Conservation (phyloP, 2,329 filamentous ascomycete genomes). For the Lachnellula occidentalis region DNA sequence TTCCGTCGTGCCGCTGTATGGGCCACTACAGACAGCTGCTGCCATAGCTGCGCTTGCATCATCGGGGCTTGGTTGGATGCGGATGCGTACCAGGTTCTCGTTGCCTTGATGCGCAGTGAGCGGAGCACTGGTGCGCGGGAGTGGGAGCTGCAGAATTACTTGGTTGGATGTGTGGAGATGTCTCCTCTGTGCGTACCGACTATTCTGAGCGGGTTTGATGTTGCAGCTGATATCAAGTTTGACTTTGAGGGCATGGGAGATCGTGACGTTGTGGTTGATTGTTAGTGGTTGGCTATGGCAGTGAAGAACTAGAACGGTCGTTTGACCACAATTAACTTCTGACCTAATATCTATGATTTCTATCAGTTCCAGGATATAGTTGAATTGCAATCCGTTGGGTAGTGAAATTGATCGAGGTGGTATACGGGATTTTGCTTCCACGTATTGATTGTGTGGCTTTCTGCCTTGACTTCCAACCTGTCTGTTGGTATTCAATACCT, state of each 20-base stretch:
- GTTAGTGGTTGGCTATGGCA: no score
- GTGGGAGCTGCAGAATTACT: constrained; percentile 2
- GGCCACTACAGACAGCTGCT: not conserved
- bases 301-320: no score
- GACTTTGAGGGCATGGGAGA: not conserved
- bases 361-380: no score
- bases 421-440: no score
- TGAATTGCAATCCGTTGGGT: no score
- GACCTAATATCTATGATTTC: no score
- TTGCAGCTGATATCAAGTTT: not conserved
- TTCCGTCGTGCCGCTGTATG: not conserved
- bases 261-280: not conserved
- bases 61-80: constrained; percentile 3
- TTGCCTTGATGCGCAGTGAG: constrained; percentile 1
- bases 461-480: no score
- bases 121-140: not conserved
- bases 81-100: not conserved
- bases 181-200: constrained; percentile 1
- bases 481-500: no score
- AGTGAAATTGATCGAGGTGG: no score
- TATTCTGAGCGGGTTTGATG: constrained; percentile 1
- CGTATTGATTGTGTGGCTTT: no score
- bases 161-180: constrained; percentile 1
- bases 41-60: constrained; percentile 1
- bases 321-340: no score